These are phyloP conservation scores for Begonia fuchsioides DNA, from an alignment of 306 rosid genomes.

Conservation along the genomic window DNA sequence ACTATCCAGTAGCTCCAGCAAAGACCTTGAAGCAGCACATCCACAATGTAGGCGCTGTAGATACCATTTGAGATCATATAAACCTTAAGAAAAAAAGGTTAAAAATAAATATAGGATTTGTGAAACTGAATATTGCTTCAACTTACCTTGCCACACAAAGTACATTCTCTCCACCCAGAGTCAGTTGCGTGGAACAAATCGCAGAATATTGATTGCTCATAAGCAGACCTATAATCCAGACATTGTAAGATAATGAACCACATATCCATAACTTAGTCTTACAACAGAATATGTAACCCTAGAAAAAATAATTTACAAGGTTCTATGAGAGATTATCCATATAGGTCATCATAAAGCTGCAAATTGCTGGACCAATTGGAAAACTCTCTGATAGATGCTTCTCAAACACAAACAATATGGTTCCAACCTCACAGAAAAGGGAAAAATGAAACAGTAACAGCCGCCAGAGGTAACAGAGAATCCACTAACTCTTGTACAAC, in stretches of 20 bases:
- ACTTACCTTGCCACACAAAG: slow-evolving; percentile 68
- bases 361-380: neutral
- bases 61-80: slow-evolving; percentile 7
- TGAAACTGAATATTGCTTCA: neutral
- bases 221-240: slow-evolving; percentile 54
- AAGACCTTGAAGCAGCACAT: slow-evolving; percentile 57
- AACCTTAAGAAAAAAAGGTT: slow-evolving; percentile 1
- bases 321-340: too few species aligned
- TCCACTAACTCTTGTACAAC: too few species aligned
- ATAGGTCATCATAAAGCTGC: too few species aligned
- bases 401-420: neutral
- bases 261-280: too few species aligned
- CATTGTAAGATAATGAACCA: neutral
- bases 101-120: slow-evolving; percentile 2
- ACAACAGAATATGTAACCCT: too few species aligned
- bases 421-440: neutral
- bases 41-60: slow-evolving; percentile 91
- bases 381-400: slow-evolving; percentile 2
- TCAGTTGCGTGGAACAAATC: slow-evolving; percentile 62
- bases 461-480: neutral
- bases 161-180: slow-evolving; percentile 94
- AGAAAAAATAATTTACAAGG: too few species aligned
- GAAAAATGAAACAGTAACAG: neutral
- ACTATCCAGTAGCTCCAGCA: slow-evolving; percentile 63
- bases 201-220: slow-evolving; percentile 69